Conservation (phyloP, 2,329 filamentous ascomycete species). For the Fusarium ramigenum region DNA sequence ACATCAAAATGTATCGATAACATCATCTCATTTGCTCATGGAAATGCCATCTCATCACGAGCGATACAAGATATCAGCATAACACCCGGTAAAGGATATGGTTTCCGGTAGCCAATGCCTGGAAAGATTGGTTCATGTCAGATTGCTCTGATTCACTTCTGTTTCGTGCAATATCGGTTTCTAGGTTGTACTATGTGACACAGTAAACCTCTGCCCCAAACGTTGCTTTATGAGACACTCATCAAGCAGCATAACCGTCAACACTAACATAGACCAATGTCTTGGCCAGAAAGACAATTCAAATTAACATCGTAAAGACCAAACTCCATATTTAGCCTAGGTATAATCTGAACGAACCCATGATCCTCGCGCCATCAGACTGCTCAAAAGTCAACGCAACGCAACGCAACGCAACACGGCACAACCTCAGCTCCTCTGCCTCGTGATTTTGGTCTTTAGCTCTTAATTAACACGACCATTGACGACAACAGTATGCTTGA, state of each 20-base stretch:
- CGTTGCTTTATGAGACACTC: neutral
- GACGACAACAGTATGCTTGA: constrained; percentile 22
- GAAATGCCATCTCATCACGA: neutral
- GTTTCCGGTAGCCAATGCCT: neutral
- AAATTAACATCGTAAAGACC: constrained; percentile 23
- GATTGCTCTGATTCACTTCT: neutral
- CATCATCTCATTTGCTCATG: neutral
- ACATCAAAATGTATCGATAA: neutral
- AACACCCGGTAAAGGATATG: neutral
- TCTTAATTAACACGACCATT: constrained; percentile 26
- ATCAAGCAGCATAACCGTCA: neutral
- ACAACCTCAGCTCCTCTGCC: neutral
- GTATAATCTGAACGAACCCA: constrained; percentile 41
- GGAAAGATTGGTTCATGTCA: neutral
- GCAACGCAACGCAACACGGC: neutral
- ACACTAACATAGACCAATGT: neutral
- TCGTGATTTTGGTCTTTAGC: constrained; percentile 11
- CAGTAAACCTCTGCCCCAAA: neutral
- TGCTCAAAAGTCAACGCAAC: constrained; percentile 19
- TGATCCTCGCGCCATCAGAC: constrained; percentile 34
- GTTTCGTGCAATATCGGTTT: neutral
- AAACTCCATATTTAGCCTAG: constrained; percentile 41
- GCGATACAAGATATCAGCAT: neutral
- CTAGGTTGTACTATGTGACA: neutral
- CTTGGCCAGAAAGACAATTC: neutral